Evolutionary conservation across 495 filamentous ascomycete genomes (phyloP).

Genomic region (Chaetomidium leptoderma): DNA sequence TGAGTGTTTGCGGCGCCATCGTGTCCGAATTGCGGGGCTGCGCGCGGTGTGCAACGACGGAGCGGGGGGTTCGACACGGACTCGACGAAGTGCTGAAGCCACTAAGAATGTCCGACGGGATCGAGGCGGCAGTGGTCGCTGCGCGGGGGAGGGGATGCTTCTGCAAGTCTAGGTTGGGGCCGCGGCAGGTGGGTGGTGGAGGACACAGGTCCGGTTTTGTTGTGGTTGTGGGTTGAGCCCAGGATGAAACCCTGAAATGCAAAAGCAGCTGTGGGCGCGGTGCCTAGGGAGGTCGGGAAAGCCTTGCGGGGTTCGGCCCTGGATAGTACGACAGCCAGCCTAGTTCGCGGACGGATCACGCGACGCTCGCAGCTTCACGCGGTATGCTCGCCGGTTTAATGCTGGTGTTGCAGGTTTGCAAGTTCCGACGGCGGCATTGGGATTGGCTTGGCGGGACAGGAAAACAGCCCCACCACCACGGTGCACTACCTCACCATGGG

Average conservation of each 20-base stretch:
- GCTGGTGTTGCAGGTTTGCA: conserved; percentile 2
- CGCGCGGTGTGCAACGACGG: neutral
- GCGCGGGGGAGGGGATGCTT: neutral
- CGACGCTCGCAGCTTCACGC: neutral
- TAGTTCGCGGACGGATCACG: neutral
- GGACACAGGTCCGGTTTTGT: neutral
- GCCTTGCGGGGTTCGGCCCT: neutral
- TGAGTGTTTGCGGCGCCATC: conserved; percentile 82
- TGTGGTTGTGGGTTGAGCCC: neutral
- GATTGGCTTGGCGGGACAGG: conserved; percentile 12
- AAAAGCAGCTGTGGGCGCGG: neutral
- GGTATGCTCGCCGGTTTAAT: neutral
- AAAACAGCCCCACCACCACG: conserved; percentile 3
- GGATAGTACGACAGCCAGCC: neutral
- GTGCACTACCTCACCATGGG: too few species aligned
- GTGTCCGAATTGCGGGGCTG: conserved; percentile 18
- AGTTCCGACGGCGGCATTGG: conserved; percentile 3
- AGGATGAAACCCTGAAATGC: neutral
- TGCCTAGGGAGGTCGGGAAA: neutral
- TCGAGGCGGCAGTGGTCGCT: neutral
- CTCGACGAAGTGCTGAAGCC: neutral
- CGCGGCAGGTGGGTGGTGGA: neutral
- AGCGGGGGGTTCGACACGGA: neutral
- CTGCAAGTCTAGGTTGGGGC: neutral
- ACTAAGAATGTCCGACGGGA: neutral